Percentiles rank a stretch among this genome's conserved stretches.
phyloP scores from a whole-genome alignment of 805 yeast genomes.

The Candida chilensis region DNA sequence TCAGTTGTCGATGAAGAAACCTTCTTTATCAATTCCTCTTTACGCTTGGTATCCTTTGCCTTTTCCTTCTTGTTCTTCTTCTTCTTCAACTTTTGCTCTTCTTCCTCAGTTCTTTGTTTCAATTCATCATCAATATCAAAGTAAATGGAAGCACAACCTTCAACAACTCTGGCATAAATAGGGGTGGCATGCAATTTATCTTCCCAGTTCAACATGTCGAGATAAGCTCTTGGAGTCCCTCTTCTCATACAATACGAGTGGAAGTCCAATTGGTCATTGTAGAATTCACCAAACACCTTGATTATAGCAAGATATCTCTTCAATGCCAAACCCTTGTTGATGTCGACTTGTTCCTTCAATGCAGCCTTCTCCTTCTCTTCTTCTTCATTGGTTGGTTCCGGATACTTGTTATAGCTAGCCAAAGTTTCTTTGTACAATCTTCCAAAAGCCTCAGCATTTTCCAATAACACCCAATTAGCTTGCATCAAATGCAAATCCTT shows the following conservation, averaged over 20 bases:
- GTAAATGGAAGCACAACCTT: slow-evolving; percentile 53
- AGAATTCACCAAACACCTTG: slow-evolving; percentile 61
- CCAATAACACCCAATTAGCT: slow-evolving; percentile 81
- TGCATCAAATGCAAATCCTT: slow-evolving; percentile 85
- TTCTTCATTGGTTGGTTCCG: slow-evolving; percentile 6
- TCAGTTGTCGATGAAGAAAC: slow-evolving; percentile 33
- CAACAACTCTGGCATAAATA: slow-evolving; percentile 58
- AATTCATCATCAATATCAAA: slow-evolving; percentile 24
- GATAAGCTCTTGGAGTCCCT: slow-evolving; percentile 82
- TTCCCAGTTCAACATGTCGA: slow-evolving; percentile 76
- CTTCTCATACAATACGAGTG: slow-evolving; percentile 86
- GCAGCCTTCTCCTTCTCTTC: slow-evolving; percentile 24
- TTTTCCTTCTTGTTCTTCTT: slow-evolving; percentile 53
- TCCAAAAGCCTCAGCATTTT: slow-evolving; percentile 74
- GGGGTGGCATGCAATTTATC: slow-evolving; percentile 65
- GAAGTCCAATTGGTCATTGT: slow-evolving; percentile 87
- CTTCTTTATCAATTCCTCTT: slow-evolving; percentile 40
- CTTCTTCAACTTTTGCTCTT: slow-evolving; percentile 17
- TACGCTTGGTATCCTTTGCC: slow-evolving; percentile 35
- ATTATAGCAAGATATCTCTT: slow-evolving; percentile 67
- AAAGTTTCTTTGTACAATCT: slow-evolving; percentile 37
- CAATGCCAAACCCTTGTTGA: slow-evolving; percentile 60
- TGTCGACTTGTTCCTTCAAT: slow-evolving; percentile 30
- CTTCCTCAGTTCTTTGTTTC: slow-evolving; percentile 5
- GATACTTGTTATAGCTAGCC: neutral